Evolutionary conservation across 768 basidiomycete genomes (phyloP).

Genomic region (Favolaschia claudopus): DNA sequence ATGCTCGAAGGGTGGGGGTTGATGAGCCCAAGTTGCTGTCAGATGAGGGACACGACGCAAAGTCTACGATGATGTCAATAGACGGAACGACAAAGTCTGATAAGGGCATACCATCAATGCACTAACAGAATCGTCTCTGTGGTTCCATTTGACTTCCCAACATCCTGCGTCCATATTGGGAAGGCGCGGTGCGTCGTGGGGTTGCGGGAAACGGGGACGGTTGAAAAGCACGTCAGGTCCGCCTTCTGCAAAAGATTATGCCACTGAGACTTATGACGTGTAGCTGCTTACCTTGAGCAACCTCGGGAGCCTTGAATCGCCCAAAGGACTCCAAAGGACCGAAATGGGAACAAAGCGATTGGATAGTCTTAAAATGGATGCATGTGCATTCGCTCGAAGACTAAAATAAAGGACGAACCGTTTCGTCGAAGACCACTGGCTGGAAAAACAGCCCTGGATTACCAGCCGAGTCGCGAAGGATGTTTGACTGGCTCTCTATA

Average conservation of each 20-base stretch:
- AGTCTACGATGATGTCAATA: slow-evolving; percentile 51
- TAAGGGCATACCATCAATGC: slow-evolving; percentile 66
- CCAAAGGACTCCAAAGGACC: slow-evolving; percentile 69
- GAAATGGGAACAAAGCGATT: slow-evolving; percentile 62
- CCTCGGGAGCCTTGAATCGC: slow-evolving; percentile 32
- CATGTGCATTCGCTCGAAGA: neutral
- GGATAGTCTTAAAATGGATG: slow-evolving; percentile 51
- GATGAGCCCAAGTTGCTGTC: slow-evolving; percentile 84
- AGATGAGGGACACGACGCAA: slow-evolving; percentile 75
- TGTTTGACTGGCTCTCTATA: slow-evolving; percentile 39
- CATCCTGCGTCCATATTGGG: slow-evolving; percentile 63
- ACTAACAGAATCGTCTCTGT: slow-evolving; percentile 76
- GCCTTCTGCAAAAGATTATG: neutral
- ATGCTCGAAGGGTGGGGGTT: slow-evolving; percentile 42
- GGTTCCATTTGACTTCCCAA: slow-evolving; percentile 84
- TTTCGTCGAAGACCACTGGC: slow-evolving; percentile 66
- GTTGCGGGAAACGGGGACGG: slow-evolving; percentile 45
- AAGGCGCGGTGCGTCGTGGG: slow-evolving; percentile 66
- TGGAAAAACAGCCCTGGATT: slow-evolving; percentile 53
- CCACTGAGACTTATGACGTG: neutral
- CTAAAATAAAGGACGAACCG: slow-evolving; percentile 47
- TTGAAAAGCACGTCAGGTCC: neutral
- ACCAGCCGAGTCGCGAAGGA: slow-evolving; percentile 29
- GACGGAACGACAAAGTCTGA: neutral
- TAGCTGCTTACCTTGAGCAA: slow-evolving; percentile 23